Percentiles rank a stretch among this genome's conserved stretches.
These are phyloP conservation scores for Actinomortierella wolfii DNA, from an alignment of 371 early-diverging fungal genomes.

Conservation along the genomic window DNA sequence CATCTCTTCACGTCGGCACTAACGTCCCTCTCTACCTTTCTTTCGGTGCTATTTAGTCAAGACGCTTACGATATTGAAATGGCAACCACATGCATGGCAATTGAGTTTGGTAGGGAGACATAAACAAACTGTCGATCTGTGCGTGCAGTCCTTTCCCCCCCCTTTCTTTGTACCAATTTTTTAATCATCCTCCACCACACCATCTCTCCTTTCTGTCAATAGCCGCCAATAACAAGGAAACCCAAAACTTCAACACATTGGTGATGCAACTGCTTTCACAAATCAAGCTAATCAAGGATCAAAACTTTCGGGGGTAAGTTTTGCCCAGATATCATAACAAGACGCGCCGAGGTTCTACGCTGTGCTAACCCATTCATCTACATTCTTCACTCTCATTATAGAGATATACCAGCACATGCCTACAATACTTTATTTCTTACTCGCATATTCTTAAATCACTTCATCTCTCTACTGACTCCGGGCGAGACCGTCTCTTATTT, in stretches of 20 bases:
- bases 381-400: conserved; percentile 10
- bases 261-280: conserved; percentile 63
- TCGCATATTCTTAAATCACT: conserved; percentile 69
- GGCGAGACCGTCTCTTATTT: conserved; percentile 63
- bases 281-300: conserved; percentile 54
- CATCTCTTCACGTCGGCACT: background rate
- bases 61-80: conserved; percentile 77
- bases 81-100: conserved; percentile 66
- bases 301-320: conserved; percentile 59
- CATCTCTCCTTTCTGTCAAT: conserved; percentile 2
- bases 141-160: background rate
- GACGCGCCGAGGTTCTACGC: conserved; percentile 2
- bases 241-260: conserved; percentile 72
- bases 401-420: conserved; percentile 62
- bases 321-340: background rate
- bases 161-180: background rate
- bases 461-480: conserved; percentile 63
- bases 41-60: conserved; percentile 52
- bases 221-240: conserved; percentile 70
- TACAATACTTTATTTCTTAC: conserved; percentile 74
- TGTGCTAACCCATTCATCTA: conserved; percentile 1
- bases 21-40: conserved; percentile 13
- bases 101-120: conserved; percentile 59
- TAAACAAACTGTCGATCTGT: background rate
- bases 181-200: background rate